phyloP scores from a whole-genome alignment of 352 stramenopile genomes.

The Aphanomyces invadans region DNA sequence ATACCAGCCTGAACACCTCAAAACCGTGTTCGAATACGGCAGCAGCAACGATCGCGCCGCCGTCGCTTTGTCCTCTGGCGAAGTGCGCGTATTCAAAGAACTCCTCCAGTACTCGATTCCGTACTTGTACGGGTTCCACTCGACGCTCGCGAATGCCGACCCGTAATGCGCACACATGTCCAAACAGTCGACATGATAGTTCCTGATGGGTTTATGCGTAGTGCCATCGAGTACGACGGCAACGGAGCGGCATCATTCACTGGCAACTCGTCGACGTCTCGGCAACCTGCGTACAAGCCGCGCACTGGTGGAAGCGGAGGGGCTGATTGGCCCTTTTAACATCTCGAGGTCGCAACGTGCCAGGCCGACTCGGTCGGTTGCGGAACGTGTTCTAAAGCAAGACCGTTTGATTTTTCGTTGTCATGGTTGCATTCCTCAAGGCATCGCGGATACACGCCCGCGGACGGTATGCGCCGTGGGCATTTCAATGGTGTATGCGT shows the following conservation, averaged over 20 bases:
- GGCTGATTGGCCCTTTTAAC: slow-evolving; percentile 10
- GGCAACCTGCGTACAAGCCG: slow-evolving; percentile 23
- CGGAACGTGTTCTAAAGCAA: no score
- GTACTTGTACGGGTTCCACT: slow-evolving; percentile 69
- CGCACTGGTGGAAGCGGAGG: background rate
- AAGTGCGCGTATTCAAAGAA: slow-evolving; percentile 54
- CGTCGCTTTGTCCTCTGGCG: slow-evolving; percentile 56
- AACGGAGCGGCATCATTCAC: no score
- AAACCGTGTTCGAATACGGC: slow-evolving; percentile 16
- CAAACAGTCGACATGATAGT: no score
- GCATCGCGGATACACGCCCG: no score
- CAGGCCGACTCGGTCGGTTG: slow-evolving; percentile 25
- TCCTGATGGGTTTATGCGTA: no score
- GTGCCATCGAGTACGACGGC: no score
- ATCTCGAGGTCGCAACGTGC: slow-evolving; percentile 8
- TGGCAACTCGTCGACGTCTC: slow-evolving; percentile 27
- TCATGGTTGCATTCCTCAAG: no score
- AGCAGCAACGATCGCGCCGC: slow-evolving; percentile 41
- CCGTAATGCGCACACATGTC: slow-evolving; percentile 35
- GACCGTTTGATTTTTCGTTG: no score
- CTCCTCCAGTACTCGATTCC: slow-evolving; percentile 71
- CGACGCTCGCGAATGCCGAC: slow-evolving; percentile 49
- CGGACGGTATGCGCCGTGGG: no score
- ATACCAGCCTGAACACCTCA: slow-evolving; percentile 19
- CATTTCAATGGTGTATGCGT: no score